Conservation (phyloP, 805 yeast genomes). For the Kluyveromyces starmeri region DNA sequence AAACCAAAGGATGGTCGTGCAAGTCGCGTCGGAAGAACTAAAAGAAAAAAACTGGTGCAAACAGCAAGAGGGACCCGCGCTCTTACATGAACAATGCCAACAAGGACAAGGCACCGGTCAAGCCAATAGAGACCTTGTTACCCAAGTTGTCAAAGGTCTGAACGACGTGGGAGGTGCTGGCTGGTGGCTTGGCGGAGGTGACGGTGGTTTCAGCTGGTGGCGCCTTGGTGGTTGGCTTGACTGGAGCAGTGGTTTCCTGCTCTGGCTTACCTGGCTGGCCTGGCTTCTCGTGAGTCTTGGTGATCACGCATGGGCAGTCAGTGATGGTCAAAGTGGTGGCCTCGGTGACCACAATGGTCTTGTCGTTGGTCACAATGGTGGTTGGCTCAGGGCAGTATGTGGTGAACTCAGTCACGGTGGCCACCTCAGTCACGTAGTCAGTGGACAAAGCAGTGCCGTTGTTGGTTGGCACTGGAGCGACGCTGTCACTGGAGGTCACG, state of each 20-base stretch:
- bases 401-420: slow-evolving; percentile 60
- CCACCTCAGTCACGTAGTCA: slow-evolving; percentile 28
- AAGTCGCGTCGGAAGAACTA: too few species aligned
- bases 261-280: not conserved
- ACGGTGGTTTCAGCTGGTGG: not conserved
- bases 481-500: not conserved
- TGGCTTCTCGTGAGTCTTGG: slow-evolving; percentile 15
- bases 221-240: too few species aligned
- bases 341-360: slow-evolving; percentile 65
- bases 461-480: slow-evolving; percentile 32
- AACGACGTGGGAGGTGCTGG: not conserved
- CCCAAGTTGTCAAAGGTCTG: not conserved
- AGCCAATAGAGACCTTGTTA: not conserved
- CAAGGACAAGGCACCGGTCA: not conserved
- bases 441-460: not conserved
- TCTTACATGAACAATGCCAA: not conserved
- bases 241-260: not conserved
- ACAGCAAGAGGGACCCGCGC: too few species aligned
- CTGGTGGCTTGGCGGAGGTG: not conserved
- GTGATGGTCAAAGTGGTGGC: slow-evolving; percentile 81
- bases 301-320: slow-evolving; percentile 76
- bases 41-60: too few species aligned
- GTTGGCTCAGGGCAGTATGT: slow-evolving; percentile 82
- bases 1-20: too few species aligned
- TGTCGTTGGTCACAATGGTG: slow-evolving; percentile 51